Evolutionary conservation across 75 land plant genomes (phyloP).

Genomic region (Isoetes taiwanensis): DNA sequence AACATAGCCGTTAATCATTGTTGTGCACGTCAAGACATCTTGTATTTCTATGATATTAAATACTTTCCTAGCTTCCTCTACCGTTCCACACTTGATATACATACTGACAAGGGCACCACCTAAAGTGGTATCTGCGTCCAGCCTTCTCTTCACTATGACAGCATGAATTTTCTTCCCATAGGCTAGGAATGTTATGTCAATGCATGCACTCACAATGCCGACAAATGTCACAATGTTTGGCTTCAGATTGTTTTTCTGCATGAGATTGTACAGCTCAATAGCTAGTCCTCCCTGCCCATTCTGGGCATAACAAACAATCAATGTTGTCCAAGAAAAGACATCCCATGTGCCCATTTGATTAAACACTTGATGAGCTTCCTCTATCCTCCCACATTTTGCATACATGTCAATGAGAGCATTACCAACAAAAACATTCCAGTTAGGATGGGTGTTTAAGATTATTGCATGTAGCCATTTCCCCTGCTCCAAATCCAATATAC

Average conservation of each 20-base stretch:
- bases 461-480: too few species aligned
- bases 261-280: slow-evolving; percentile 16
- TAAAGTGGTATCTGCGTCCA: background rate
- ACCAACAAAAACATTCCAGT: slow-evolving; percentile 22
- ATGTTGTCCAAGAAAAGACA: slow-evolving; percentile 38
- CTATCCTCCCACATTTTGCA: too few species aligned
- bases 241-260: too few species aligned
- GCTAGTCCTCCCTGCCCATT: slow-evolving; percentile 29
- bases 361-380: too few species aligned
- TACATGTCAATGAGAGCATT: too few species aligned
- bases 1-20: slow-evolving; percentile 3
- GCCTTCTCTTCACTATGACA: background rate
- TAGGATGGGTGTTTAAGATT: too few species aligned
- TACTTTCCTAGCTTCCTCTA: slow-evolving; percentile 5
- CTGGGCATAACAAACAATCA: slow-evolving; percentile 41
- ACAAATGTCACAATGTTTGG: background rate
- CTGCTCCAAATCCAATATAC: too few species aligned
- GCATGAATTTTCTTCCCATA: background rate
- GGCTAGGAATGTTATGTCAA: background rate
- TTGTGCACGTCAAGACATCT: slow-evolving; percentile 4
- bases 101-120: background rate
- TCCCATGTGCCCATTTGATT: too few species aligned
- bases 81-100: slow-evolving; percentile 3
- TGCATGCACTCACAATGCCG: slow-evolving; percentile 2
- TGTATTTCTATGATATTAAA: background rate